These are phyloP conservation scores for Thraustotheca clavata DNA, from an alignment of 352 stramenopile species.

Conservation along the genomic window DNA sequence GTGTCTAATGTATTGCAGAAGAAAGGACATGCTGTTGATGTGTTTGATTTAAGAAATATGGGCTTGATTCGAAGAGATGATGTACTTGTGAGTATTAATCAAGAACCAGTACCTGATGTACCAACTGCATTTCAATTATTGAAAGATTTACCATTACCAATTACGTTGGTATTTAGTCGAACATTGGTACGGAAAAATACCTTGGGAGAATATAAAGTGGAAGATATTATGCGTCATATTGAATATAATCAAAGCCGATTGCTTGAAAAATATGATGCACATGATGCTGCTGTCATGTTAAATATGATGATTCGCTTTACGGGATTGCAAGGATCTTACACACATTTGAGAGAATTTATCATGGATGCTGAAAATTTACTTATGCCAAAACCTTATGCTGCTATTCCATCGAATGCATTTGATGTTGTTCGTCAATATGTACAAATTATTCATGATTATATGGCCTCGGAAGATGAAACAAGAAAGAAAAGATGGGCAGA, in stretches of 20 bases:
- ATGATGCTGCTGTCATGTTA: conserved; percentile 45
- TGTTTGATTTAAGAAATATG: conserved; percentile 9
- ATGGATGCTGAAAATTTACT: not conserved
- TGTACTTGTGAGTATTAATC: conserved; percentile 53
- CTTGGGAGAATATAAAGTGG: conserved; percentile 48
- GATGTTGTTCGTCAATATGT: conserved; percentile 39
- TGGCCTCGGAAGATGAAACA: conserved; percentile 31
- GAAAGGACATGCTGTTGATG: not conserved
- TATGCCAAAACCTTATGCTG: not conserved
- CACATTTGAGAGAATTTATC: conserved; percentile 7
- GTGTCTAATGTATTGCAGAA: conserved; percentile 12
- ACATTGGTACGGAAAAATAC: conserved; percentile 32
- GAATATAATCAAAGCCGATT: conserved; percentile 34
- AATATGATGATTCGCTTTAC: conserved; percentile 24
- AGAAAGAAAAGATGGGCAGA: conserved; percentile 43
- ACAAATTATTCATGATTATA: conserved; percentile 24
- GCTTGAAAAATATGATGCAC: conserved; percentile 24
- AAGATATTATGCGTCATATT: conserved; percentile 50
- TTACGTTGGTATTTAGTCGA: conserved; percentile 46
- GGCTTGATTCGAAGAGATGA: conserved; percentile 41
- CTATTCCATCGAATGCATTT: conserved; percentile 20
- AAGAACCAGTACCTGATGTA: conserved; percentile 36
- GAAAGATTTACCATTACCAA: conserved; percentile 32
- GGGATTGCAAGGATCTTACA: conserved; percentile 2
- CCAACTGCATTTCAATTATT: conserved; percentile 34